A percentile compares a stretch with the other conserved stretches of the same genome.
These are phyloP conservation scores for Chenopodium berlandieri DNA, from an alignment of 148 eudicot species.

Conservation along the genomic window DNA sequence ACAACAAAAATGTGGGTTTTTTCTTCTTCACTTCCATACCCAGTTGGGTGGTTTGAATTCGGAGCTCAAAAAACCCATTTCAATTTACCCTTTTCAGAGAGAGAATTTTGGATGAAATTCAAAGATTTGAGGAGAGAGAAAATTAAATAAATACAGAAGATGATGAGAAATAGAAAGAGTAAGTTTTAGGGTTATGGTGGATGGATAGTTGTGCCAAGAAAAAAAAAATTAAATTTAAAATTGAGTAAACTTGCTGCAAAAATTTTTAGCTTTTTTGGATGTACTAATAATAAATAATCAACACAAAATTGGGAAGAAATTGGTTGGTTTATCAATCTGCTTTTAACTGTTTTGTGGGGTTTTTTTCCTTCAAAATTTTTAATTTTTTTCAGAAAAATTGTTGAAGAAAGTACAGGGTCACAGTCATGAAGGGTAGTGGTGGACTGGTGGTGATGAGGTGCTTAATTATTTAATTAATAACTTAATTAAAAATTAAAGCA, in stretches of 20 bases:
- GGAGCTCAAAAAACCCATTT: conserved; percentile 33
- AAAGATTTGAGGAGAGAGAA: conserved; percentile 18
- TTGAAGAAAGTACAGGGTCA: conserved; percentile 16
- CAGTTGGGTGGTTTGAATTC: conserved; percentile 28
- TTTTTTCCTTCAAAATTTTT: not conserved
- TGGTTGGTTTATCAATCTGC: conserved; percentile 19
- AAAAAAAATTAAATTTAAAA: not conserved
- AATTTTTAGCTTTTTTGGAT: conserved; percentile 25
- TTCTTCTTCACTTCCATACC: conserved; percentile 31
- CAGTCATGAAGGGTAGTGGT: conserved; percentile 1
- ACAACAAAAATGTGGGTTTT: conserved; percentile 21
- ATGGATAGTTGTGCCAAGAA: conserved; percentile 32
- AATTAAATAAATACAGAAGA: too few species aligned
- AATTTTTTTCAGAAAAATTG: not conserved
- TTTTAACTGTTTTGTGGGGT: conserved; percentile 20
- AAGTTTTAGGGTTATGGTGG: conserved; percentile 28
- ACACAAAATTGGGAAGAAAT: not conserved
- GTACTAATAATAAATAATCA: not conserved
- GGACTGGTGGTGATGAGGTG: conserved; percentile 4
- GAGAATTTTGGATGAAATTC: not conserved
- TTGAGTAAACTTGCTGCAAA: conserved; percentile 29
- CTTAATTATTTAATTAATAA: not conserved
- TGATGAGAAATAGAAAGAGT: not conserved
- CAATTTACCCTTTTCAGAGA: not conserved
- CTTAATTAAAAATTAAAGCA: not conserved